phyloP scores from a whole-genome alignment of 805 yeast species.

The Lachancea sp. region DNA sequence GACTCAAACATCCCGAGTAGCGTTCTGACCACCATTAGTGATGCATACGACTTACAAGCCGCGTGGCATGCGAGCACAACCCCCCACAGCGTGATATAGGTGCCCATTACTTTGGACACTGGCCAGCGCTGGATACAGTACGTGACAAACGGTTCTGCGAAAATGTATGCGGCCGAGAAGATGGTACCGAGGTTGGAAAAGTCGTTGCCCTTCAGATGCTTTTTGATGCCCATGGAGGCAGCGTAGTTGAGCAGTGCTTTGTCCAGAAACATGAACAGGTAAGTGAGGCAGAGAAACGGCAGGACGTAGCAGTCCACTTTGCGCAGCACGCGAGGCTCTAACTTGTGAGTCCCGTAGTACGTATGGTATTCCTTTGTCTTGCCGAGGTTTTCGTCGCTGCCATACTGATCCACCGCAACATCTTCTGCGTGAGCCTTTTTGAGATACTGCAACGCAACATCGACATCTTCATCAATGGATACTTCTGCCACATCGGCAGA shows the following conservation, averaged over 20 bases:
- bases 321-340: slow-evolving; percentile 20
- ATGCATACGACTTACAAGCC: slow-evolving; percentile 47
- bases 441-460: slow-evolving; percentile 23
- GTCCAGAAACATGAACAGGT: slow-evolving; percentile 53
- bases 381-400: slow-evolving; percentile 8
- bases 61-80: slow-evolving; percentile 44
- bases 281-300: slow-evolving; percentile 46
- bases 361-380: slow-evolving; percentile 4
- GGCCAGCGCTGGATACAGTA: slow-evolving; percentile 47
- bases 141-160: slow-evolving; percentile 47
- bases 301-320: slow-evolving; percentile 46
- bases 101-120: slow-evolving; percentile 44
- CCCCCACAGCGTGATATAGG: slow-evolving; percentile 49
- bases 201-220: slow-evolving; percentile 41
- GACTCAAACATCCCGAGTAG: slow-evolving; percentile 50
- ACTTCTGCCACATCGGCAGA: slow-evolving; percentile 1
- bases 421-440: slow-evolving; percentile 16
- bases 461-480: slow-evolving; percentile 13
- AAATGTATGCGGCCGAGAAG: slow-evolving; percentile 47
- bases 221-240: slow-evolving; percentile 57
- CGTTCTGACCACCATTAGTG: slow-evolving; percentile 49
- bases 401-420: slow-evolving; percentile 12
- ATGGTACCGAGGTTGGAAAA: slow-evolving; percentile 50
- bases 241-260: slow-evolving; percentile 56
- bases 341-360: slow-evolving; percentile 24